Percentiles rank a stretch among this genome's conserved stretches.
Evolutionary conservation across 2,329 filamentous ascomycete genomes (phyloP).

Genomic region (Exophiala phaeomuriformis): DNA sequence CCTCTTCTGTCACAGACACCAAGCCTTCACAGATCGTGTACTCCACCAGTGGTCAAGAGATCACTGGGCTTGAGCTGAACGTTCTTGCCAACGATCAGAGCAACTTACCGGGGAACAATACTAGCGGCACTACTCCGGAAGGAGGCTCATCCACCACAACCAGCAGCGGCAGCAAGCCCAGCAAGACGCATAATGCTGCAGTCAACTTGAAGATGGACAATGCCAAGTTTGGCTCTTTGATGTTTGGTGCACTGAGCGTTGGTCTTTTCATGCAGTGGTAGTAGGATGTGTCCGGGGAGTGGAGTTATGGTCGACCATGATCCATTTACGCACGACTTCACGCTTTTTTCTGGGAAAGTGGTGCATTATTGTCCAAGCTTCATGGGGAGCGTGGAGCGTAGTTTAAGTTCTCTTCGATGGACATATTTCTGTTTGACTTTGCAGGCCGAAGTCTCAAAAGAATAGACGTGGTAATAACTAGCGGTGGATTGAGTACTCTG

Average conservation of each 20-base stretch:
- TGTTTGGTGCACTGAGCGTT: conserved; percentile 13
- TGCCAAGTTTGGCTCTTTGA: conserved; percentile 12
- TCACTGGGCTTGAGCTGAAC: conserved; percentile 58
- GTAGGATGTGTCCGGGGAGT: background rate
- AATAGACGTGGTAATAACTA: conserved; percentile 16
- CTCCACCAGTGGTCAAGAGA: conserved; percentile 47
- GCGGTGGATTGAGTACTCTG: background rate
- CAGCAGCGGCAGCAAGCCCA: conserved; percentile 11
- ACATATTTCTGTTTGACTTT: conserved; percentile 22
- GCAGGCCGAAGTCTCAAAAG: conserved; percentile 17
- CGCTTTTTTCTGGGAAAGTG: conserved; percentile 2
- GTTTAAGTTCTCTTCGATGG: conserved; percentile 19
- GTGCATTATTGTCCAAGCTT: conserved; percentile 5
- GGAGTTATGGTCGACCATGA: background rate
- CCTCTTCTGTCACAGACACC: conserved; percentile 54
- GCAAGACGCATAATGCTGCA: conserved; percentile 18
- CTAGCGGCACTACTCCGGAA: conserved; percentile 29
- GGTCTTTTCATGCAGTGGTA: conserved; percentile 19
- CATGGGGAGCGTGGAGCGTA: conserved; percentile 9
- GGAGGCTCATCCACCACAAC: conserved; percentile 17
- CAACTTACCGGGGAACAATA: conserved; percentile 49
- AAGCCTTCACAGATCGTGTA: conserved; percentile 53
- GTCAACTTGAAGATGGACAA: conserved; percentile 6
- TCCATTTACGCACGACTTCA: background rate
- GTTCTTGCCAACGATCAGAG: conserved; percentile 45